Percentiles rank a stretch among this genome's conserved stretches.
Evolutionary conservation across 2,329 filamentous ascomycete genomes (phyloP).

Genomic region (Trichophyton simii): DNA sequence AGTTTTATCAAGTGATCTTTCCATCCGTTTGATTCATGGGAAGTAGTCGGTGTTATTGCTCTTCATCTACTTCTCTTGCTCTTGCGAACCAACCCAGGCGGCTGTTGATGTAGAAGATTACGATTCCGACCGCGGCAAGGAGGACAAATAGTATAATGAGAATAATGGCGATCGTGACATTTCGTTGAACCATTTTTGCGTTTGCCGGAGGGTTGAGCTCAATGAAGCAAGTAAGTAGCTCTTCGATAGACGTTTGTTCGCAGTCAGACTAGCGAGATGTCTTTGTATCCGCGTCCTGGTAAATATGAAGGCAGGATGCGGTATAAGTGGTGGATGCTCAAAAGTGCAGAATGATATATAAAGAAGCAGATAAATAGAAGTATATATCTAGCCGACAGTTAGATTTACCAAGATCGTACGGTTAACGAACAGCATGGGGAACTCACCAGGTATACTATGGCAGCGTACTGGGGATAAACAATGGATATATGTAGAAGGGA

Average conservation of each 20-base stretch:
- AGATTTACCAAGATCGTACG: background rate
- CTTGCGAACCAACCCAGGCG: background rate
- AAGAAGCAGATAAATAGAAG: background rate
- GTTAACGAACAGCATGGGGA: background rate
- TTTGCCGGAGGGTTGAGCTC: too few species aligned
- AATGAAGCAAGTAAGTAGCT: too few species aligned
- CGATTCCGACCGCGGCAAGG: constrained; percentile 31
- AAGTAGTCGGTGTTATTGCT: background rate
- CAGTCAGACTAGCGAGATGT: background rate
- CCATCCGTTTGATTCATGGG: background rate
- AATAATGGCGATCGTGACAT: constrained; percentile 39
- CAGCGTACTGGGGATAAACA: background rate
- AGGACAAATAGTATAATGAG: constrained; percentile 38
- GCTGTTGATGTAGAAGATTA: constrained; percentile 23
- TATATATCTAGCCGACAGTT: background rate
- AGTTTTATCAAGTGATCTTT: background rate
- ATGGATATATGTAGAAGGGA: background rate
- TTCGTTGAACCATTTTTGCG: constrained; percentile 31
- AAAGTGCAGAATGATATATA: background rate
- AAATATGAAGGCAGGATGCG: background rate
- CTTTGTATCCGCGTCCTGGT: background rate
- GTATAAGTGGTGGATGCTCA: background rate
- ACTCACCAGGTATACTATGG: background rate
- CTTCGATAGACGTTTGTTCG: background rate
- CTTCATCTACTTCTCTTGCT: background rate